phyloP scores from a whole-genome alignment of 208 protist genomes.

The Leishmania martiniquensis region DNA sequence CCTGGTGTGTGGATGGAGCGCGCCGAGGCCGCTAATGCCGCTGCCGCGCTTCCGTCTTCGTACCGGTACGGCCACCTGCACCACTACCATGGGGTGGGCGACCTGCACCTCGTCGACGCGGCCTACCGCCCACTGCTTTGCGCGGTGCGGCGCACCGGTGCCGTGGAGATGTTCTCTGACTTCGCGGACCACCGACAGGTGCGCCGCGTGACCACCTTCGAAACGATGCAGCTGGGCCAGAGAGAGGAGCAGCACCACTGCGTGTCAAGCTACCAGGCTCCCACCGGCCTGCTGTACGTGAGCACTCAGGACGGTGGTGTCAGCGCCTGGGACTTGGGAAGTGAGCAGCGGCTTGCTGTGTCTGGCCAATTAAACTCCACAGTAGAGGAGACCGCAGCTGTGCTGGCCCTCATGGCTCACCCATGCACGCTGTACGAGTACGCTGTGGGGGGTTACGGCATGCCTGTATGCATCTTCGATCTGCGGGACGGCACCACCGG shows the following conservation, averaged over 20 bases:
- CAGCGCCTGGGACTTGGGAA: constrained; percentile 56
- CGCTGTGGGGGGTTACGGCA: constrained; percentile 29
- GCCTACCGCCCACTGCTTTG: constrained; percentile 71
- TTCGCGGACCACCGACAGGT: constrained; percentile 40
- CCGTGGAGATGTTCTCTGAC: constrained; percentile 63
- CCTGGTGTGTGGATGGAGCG: constrained; percentile 25
- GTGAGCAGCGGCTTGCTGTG: constrained; percentile 34
- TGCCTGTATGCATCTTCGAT: constrained; percentile 47
- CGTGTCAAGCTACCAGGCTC: constrained; percentile 75
- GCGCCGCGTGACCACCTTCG: constrained; percentile 69
- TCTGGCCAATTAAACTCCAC: constrained; percentile 30
- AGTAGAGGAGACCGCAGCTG: constrained; percentile 10
- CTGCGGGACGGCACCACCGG: constrained; percentile 19
- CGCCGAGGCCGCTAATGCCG: constrained; percentile 27
- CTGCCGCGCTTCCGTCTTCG: constrained; percentile 24
- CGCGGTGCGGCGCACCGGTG: constrained; percentile 66
- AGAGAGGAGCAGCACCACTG: constrained; percentile 42
- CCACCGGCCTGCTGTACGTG: constrained; percentile 56
- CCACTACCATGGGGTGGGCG: constrained; percentile 37
- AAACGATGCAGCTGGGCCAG: constrained; percentile 48
- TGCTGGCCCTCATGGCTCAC: constrained; percentile 39
- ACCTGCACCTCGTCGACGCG: constrained; percentile 76
- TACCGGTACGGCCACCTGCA: constrained; percentile 19
- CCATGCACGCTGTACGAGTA: constrained; percentile 37
- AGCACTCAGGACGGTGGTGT: constrained; percentile 47